phyloP scores from a whole-genome alignment of 345 rosid genomes.

The Turritis glabra region DNA sequence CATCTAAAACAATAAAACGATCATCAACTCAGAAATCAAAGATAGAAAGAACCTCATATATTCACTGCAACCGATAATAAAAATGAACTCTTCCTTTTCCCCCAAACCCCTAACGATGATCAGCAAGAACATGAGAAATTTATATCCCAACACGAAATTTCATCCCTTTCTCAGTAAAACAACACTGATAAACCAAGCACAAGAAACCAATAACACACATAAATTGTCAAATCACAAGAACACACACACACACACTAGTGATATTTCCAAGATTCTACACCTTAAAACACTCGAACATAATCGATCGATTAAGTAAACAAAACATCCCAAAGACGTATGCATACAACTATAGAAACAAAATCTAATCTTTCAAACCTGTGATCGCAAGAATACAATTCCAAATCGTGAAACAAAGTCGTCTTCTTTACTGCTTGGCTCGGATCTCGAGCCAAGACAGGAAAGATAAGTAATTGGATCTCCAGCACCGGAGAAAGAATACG shows the following conservation, averaged over 20 bases:
- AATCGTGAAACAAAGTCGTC: slow-evolving; percentile 44
- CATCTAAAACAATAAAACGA: slow-evolving; percentile 49
- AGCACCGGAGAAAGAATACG: background rate
- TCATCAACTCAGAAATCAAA: background rate
- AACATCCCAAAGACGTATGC: background rate
- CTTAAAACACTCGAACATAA: background rate
- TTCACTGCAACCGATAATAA: background rate
- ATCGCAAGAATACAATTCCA: slow-evolving; percentile 20
- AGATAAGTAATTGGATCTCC: slow-evolving; percentile 34
- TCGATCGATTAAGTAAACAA: background rate
- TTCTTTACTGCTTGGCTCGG: slow-evolving; percentile 79
- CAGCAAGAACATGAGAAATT: background rate
- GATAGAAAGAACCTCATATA: background rate
- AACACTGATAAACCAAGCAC: background rate
- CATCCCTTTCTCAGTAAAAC: slow-evolving; percentile 13
- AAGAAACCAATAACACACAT: background rate
- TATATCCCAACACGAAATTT: background rate
- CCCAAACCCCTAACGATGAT: background rate
- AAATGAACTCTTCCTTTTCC: background rate
- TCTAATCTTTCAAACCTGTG: background rate
- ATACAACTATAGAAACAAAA: background rate
- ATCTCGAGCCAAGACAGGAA: slow-evolving; percentile 93
- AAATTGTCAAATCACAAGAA: slow-evolving; percentile 4
- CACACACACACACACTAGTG: background rate
- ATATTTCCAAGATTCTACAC: background rate